Base-by-base conservation (phyloP, 441 rosid genomes). In the Populus hybrid region DNA sequence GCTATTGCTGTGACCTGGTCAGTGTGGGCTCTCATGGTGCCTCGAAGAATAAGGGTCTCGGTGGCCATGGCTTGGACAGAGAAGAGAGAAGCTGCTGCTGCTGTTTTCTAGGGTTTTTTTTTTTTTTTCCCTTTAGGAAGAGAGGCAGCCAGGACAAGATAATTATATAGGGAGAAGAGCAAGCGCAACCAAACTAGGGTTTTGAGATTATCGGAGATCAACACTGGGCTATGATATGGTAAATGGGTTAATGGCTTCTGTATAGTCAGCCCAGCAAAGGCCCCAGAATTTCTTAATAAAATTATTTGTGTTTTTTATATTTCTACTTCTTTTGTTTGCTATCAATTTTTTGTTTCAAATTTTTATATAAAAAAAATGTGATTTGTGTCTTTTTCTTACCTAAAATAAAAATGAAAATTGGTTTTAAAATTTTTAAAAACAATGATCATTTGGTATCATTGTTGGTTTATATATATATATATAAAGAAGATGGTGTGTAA, bases 1-100 rank as follows among this genome's bases (percentile, higher is more conserved):
- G 99, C 99, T 77, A 94, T 94, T 16, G 98, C 99, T 0, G 99
- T 95, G 21, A 95, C 95, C 88, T 87, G 86, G 79, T 95, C 99
- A 73, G 98, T 91, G 88, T 95, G 99, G 70, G 97, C 92, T 68
- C 93, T 87, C 97, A 95, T 88, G 70, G 98, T 95, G 77, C 97
- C 98, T 63, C 87, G 88, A 59, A 95, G 90, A 10, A 89, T 82
- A 75, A 94, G 85, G 28, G 84, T 88, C 68, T 93, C 99, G 23
- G 89, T 86, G 1, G 81, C 72, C 84, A 81, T 81, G 35, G 67
- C 18, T 26, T 18, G 0, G 38, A 30, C 36, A 26, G 61, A 30
- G 61, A 24, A 24, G 59, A 72, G 76, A 70, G 38, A 26, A n/a
- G 21, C 61, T 5, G 61, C 32, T 30, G 32, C 61, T 54, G 61